Conservation (phyloP, 2,329 filamentous ascomycete species). For the Saccharata proteae region DNA sequence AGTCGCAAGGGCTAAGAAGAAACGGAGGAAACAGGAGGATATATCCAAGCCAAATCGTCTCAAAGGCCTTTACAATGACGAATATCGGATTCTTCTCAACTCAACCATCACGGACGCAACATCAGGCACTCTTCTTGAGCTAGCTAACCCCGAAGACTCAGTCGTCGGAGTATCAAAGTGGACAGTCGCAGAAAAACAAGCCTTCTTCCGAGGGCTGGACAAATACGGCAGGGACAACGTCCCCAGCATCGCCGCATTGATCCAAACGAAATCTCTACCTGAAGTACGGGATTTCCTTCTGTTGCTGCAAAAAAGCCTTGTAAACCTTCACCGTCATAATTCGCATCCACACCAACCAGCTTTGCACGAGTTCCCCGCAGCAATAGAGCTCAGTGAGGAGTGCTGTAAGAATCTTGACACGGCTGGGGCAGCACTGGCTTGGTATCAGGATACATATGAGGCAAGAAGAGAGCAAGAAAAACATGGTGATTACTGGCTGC, state of each 20-base stretch:
- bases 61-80: constrained; percentile 34
- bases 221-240: constrained; percentile 53
- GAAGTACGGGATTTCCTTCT: constrained; percentile 62
- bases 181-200: constrained; percentile 57
- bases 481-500: constrained; percentile 55
- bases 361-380: constrained; percentile 52
- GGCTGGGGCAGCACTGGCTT: constrained; percentile 53
- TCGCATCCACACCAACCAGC: constrained; percentile 27
- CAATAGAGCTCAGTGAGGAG: constrained; percentile 55
- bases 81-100: constrained; percentile 26
- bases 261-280: constrained; percentile 59
- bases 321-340: constrained; percentile 24
- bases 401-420: constrained; percentile 56
- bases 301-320: constrained; percentile 42
- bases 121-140: neutral
- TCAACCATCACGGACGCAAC: constrained; percentile 14
- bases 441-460: constrained; percentile 53
- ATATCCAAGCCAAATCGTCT: constrained; percentile 17
- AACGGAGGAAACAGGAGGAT: constrained; percentile 2
- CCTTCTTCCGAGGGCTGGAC: constrained; percentile 54
- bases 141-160: constrained; percentile 39
- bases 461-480: constrained; percentile 45
- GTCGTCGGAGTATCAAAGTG: constrained; percentile 60
- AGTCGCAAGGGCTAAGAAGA: constrained; percentile 5
- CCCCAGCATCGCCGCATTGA: constrained; percentile 46